These are phyloP conservation scores for Fusarium sp. DNA, from an alignment of 2,329 filamentous ascomycete genomes.

Conservation along the genomic window DNA sequence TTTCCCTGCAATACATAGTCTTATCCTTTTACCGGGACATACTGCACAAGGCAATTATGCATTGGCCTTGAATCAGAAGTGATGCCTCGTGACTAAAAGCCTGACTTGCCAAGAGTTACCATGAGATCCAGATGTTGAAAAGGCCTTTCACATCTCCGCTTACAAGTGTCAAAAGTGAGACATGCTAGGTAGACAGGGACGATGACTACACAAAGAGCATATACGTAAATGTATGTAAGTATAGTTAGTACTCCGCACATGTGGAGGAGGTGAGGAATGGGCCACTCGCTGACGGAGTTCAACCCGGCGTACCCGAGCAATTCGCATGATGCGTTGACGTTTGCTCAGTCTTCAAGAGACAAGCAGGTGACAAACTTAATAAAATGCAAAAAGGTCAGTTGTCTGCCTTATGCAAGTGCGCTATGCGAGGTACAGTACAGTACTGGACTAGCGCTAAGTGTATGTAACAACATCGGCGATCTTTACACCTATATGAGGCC, in stretches of 20 bases:
- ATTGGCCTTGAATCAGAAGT: conserved; percentile 23
- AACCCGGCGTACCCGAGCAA: conserved; percentile 12
- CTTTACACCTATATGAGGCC: conserved; percentile 1
- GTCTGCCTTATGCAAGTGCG: not conserved
- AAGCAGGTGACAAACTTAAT: conserved; percentile 4
- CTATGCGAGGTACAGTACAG: not conserved
- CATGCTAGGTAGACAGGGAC: conserved; percentile 9
- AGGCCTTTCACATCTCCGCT: conserved; percentile 10
- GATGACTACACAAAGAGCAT: conserved; percentile 16
- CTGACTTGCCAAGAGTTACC: conserved; percentile 19
- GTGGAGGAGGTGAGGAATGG: conserved; percentile 14
- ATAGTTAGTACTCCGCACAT: not conserved
- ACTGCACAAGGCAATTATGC: conserved; percentile 34
- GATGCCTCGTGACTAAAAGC: conserved; percentile 35
- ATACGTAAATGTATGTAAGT: not conserved
- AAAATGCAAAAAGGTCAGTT: conserved; percentile 1
- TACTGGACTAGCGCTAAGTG: not conserved
- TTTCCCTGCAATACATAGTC: conserved; percentile 14
- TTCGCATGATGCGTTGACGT: conserved; percentile 1
- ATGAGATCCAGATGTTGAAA: conserved; percentile 12
- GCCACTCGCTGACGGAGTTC: conserved; percentile 12
- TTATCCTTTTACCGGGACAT: conserved; percentile 29
- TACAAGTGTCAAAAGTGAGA: conserved; percentile 16
- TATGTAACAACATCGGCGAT: not conserved
- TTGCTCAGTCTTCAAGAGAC: conserved; percentile 13